Conservation (phyloP, 768 basidiomycete genomes). For the Boletus subcaerulescens region DNA sequence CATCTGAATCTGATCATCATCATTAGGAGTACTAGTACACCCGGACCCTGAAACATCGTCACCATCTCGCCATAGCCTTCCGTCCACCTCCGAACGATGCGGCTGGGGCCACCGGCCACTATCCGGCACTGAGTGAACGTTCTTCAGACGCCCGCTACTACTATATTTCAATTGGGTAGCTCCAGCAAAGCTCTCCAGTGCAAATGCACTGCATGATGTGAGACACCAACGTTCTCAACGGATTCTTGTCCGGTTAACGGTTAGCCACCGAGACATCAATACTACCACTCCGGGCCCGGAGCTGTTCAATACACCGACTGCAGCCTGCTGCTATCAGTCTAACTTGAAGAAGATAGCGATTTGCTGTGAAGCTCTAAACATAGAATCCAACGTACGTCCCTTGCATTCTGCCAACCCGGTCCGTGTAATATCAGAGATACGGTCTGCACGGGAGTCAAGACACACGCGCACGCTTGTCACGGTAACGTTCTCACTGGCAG, state of each 20-base stretch:
- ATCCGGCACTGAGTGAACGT: background rate
- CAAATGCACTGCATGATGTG: constrained; percentile 2
- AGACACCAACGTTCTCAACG: constrained; percentile 6
- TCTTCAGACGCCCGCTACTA: background rate
- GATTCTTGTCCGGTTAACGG: background rate
- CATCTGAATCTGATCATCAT: too few species aligned
- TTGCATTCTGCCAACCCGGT: background rate
- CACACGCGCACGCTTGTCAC: too few species aligned
- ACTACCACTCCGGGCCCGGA: background rate
- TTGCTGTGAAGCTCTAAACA: background rate
- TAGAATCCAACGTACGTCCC: background rate
- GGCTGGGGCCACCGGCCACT: background rate
- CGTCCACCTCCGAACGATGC: too few species aligned
- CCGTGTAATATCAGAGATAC: background rate
- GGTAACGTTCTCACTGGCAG: too few species aligned
- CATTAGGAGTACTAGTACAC: too few species aligned
- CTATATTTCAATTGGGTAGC: background rate
- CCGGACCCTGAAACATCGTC: too few species aligned
- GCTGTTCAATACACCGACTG: background rate
- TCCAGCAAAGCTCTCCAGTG: background rate
- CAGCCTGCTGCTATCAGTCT: background rate
- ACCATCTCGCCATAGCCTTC: too few species aligned
- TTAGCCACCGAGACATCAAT: too few species aligned
- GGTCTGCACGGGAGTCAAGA: background rate
- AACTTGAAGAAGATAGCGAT: background rate